A percentile compares a stretch with the other conserved stretches of the same genome.
These are phyloP conservation scores for Backusella australiensis DNA, from an alignment of 192 early-diverging fungal species.

Conservation along the genomic window DNA sequence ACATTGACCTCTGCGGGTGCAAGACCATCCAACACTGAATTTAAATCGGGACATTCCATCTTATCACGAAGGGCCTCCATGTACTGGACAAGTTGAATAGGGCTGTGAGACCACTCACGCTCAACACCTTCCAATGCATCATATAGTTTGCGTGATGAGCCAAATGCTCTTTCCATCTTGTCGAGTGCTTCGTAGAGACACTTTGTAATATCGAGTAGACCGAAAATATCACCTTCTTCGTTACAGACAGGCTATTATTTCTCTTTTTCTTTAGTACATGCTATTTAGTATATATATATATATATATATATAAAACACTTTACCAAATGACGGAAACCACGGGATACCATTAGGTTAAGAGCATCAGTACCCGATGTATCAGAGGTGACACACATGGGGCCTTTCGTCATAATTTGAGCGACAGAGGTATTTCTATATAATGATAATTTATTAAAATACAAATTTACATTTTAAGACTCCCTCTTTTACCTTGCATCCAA, in stretches of 20 bases:
- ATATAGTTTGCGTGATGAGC: constrained; percentile 71
- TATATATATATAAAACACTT: not conserved
- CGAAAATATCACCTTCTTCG: constrained; percentile 78
- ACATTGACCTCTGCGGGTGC: constrained; percentile 61
- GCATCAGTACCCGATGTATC: constrained; percentile 74
- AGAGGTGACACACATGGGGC: constrained; percentile 82
- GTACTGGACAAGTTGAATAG: constrained; percentile 63
- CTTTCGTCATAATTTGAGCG: constrained; percentile 74
- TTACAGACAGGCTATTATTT: constrained; percentile 57
- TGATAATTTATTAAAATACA: not conserved
- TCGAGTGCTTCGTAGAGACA: constrained; percentile 81
- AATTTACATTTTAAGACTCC: not conserved
- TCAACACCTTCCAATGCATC: constrained; percentile 79
- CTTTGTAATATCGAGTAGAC: constrained; percentile 79
- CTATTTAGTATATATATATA: not conserved
- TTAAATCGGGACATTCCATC: constrained; percentile 89
- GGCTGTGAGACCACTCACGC: constrained; percentile 65
- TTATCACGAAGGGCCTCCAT: constrained; percentile 67
- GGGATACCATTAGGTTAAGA: constrained; percentile 73
- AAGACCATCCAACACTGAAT: constrained; percentile 66
- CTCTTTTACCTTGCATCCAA: constrained; percentile 50
- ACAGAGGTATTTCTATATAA: constrained; percentile 50
- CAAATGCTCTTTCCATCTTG: constrained; percentile 77
- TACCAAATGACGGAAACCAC: constrained; percentile 75
- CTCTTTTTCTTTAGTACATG: too few species aligned